These are phyloP conservation scores for Podospora tetraspora DNA, from an alignment of 495 filamentous ascomycete species.

Conservation along the genomic window DNA sequence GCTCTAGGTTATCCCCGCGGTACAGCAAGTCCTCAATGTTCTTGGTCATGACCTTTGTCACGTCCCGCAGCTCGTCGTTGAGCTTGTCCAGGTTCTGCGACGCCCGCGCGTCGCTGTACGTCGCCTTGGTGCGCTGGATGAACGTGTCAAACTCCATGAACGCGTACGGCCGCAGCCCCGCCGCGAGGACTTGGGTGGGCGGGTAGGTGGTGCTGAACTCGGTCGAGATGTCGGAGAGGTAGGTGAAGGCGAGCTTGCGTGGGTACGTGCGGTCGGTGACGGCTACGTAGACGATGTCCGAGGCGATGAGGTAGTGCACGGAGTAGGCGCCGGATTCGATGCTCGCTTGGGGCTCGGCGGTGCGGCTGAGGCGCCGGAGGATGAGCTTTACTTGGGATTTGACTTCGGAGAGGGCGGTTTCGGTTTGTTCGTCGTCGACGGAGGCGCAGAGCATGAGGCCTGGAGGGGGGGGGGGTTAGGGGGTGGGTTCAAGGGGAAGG, in stretches of 20 bases:
- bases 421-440: constrained; percentile 72
- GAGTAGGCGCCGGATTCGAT: constrained; percentile 78
- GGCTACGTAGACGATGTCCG: constrained; percentile 81
- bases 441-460: constrained; percentile 93
- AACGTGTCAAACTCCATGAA: constrained; percentile 98
- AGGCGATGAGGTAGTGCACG: constrained; percentile 82
- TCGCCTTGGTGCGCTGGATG: constrained; percentile 85
- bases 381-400: constrained; percentile 89
- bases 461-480: constrained; percentile 27
- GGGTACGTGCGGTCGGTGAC: constrained; percentile 92
- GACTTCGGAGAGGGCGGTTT: constrained; percentile 75
- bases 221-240: constrained; percentile 82
- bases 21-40: constrained; percentile 99
- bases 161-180: constrained; percentile 80
- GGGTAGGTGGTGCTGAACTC: constrained; percentile 91
- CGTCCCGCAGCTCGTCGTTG: constrained; percentile 93
- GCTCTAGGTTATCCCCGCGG: constrained; percentile 86
- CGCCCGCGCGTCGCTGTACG: constrained; percentile 89
- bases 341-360: constrained; percentile 81
- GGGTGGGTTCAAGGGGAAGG: constrained; percentile 17
- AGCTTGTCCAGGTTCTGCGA: constrained; percentile 80
- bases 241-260: constrained; percentile 97
- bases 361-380: constrained; percentile 76
- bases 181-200: constrained; percentile 61
- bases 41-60: constrained; percentile 99